These are phyloP conservation scores for Dactylonectria estremocensis DNA, from an alignment of 2,329 filamentous ascomycete species.

Conservation along the genomic window DNA sequence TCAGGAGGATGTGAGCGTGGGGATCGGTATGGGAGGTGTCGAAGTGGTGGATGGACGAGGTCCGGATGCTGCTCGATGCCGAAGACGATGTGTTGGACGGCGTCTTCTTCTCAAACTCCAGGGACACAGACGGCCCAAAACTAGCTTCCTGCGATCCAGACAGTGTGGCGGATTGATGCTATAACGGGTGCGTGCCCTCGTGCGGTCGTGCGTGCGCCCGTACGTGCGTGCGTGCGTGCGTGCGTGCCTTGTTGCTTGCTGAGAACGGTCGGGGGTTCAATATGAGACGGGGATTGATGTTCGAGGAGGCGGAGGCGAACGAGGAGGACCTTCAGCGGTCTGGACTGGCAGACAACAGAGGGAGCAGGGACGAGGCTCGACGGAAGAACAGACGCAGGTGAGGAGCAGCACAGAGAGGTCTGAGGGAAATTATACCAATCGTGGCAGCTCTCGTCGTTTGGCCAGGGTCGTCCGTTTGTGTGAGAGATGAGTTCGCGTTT, in stretches of 20 bases:
- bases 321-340: conserved; percentile 35
- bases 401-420: neutral
- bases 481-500: conserved; percentile 13
- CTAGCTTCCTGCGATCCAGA: conserved; percentile 53
- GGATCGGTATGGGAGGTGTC: conserved; percentile 44
- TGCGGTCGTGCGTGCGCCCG: conserved; percentile 29
- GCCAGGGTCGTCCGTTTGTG: conserved; percentile 4
- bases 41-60: conserved; percentile 44
- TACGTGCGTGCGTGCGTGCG: conserved; percentile 30
- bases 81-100: conserved; percentile 47
- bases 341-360: conserved; percentile 14
- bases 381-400: neutral
- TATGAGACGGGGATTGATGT: conserved; percentile 25
- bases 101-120: conserved; percentile 53
- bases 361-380: conserved; percentile 8
- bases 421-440: conserved; percentile 14
- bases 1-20: conserved; percentile 44
- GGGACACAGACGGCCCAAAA: conserved; percentile 55
- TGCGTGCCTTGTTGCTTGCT: conserved; percentile 5
- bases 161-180: conserved; percentile 56
- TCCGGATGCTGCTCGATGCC: conserved; percentile 44
- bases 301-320: conserved; percentile 30
- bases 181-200: conserved; percentile 35
- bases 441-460: conserved; percentile 21
- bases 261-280: conserved; percentile 24